phyloP scores from a whole-genome alignment of 1,284 basidiomycete species.

The Trametes pubescens region DNA sequence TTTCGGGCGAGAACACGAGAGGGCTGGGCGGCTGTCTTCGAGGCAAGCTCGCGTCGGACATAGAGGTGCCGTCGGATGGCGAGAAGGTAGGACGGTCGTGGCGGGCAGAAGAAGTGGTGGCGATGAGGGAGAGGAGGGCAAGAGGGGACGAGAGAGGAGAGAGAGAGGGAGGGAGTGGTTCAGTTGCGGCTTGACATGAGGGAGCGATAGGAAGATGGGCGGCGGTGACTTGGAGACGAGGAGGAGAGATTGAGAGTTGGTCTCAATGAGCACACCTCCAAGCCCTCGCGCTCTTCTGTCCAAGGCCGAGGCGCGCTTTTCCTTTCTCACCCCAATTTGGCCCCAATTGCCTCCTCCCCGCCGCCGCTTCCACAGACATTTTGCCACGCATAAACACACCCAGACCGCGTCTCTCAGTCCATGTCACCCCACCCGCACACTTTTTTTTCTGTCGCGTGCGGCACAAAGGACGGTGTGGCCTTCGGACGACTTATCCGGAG shows the following conservation, averaged over 20 bases:
- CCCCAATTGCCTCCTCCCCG: slow-evolving; percentile 13
- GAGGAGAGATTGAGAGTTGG: slow-evolving; percentile 35
- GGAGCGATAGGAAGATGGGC: slow-evolving; percentile 42
- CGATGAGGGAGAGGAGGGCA: slow-evolving; percentile 29
- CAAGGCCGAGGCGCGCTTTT: slow-evolving; percentile 18
- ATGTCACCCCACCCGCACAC: not conserved
- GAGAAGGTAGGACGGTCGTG: slow-evolving; percentile 27
- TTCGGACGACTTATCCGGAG: slow-evolving; percentile 23
- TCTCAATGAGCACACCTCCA: slow-evolving; percentile 34
- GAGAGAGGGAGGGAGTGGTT: slow-evolving; percentile 34
- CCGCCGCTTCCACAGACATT: not conserved
- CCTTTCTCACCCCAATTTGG: slow-evolving; percentile 30
- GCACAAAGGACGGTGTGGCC: slow-evolving; percentile 15
- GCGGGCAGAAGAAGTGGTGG: slow-evolving; percentile 25
- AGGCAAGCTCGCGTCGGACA: slow-evolving; percentile 66
- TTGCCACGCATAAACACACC: not conserved
- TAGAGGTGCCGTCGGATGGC: slow-evolving; percentile 46
- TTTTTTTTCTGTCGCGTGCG: slow-evolving; percentile 18
- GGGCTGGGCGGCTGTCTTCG: slow-evolving; percentile 80
- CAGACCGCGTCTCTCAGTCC: not conserved
- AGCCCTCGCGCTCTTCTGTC: slow-evolving; percentile 20
- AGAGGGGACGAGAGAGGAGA: slow-evolving; percentile 29
- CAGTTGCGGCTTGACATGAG: slow-evolving; percentile 37
- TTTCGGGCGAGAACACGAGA: slow-evolving; percentile 76
- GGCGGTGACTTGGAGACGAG: slow-evolving; percentile 37